A percentile compares a stretch with the other conserved stretches of the same genome.
phyloP scores from a whole-genome alignment of 352 stramenopile species.

The Phytophthora boehmeriae region DNA sequence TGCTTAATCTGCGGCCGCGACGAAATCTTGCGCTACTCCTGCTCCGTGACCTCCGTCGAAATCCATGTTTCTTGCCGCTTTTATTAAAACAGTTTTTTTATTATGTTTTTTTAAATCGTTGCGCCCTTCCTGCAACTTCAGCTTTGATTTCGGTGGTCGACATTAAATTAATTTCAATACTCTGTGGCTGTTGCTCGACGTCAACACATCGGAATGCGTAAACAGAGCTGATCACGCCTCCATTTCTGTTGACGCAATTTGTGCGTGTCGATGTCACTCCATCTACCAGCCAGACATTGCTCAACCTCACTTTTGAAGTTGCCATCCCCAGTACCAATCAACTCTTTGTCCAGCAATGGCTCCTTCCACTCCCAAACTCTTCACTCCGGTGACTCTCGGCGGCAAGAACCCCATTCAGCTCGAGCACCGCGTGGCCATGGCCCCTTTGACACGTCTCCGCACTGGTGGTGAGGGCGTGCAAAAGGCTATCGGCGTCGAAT shows the following conservation, averaged over 20 bases:
- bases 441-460: conserved; percentile 45
- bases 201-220: not conserved
- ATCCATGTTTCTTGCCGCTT: conserved; percentile 54
- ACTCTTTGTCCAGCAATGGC: conserved; percentile 15
- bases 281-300: not conserved
- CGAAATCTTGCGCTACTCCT: conserved; percentile 86
- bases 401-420: conserved; percentile 44
- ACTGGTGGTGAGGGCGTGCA: conserved; percentile 37
- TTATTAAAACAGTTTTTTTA: too few relatives aligned
- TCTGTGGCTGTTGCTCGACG: too few relatives aligned
- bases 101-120: too few relatives aligned
- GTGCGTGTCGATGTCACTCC: not conserved
- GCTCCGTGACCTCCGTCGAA: conserved; percentile 62
- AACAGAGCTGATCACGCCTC: conserved; percentile 12
- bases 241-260: conserved; percentile 15
- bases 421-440: conserved; percentile 58
- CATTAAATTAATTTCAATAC: too few relatives aligned
- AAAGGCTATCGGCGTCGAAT: conserved; percentile 36
- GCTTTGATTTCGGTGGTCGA: too few relatives aligned
- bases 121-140: not conserved
- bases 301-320: conserved; percentile 23
- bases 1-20: conserved; percentile 80
- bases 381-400: conserved; percentile 42
- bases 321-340: not conserved
- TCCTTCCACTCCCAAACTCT: conserved; percentile 37